Evolutionary conservation across 495 filamentous ascomycete genomes (phyloP), one percentile per base, ranked within the genome.

Genomic region (Cercophora newfieldiana): DNA sequence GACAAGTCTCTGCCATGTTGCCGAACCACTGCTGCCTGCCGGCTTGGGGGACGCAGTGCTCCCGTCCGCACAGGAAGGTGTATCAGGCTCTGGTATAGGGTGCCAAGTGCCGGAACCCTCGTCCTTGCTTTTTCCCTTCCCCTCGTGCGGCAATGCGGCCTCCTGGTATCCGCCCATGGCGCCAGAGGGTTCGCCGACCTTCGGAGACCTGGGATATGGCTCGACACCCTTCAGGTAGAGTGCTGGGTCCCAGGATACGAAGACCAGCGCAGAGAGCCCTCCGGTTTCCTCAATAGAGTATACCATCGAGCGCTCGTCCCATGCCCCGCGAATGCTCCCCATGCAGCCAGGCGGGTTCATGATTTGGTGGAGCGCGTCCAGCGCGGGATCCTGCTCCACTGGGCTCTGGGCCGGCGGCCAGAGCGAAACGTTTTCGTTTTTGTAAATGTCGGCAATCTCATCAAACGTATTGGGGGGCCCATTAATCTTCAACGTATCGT

Each of bases 231-330:
- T 28, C 21, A 78, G 60, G 16, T 56, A 54, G 16, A 78, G 69
- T 10, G 78, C 68, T 0, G 89, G 84, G 67, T 92, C 89, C 69
- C 89, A 92, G 37, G 82, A 87, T 57, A 92, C 71, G 44, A 90
- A 80, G 7, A 90, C 75, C 30, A 92, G 69, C 0, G 83, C 81
- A 22, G 77, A 74, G 25, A 81, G 71, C 18, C 85, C 78, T 22
- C 72, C 71, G 5, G 71, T 61, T 0, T 78, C 71, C 6, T 81
- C 83, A 0, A 81, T 80, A 10, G 80, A 77, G 66, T 88, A 85
- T 3, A 90, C 77, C 4, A 89, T 72, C 14, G 87, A 87, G 18
- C 87, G 79, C n/a, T 91, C 88, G 58, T 91, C 88, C 26, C 85
- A 82, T 33, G 77, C 69, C 0, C 85, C 86, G 12, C 79, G 71